Evolutionary conservation across 225 moss, liverwort and hornwort species (phyloP).

Genomic region (Pseudoscleropodium purum): DNA sequence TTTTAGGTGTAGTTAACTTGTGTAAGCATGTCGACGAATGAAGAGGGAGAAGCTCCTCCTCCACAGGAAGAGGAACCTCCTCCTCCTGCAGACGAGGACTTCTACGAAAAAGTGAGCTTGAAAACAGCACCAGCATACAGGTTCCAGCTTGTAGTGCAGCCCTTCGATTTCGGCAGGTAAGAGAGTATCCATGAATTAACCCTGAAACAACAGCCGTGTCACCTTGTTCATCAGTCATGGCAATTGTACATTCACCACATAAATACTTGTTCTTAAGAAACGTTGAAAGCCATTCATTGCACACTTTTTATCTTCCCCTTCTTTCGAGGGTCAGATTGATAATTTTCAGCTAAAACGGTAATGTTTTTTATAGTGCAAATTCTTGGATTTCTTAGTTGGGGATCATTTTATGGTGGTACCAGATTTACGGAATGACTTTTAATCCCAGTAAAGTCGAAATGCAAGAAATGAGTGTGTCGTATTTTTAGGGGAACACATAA

Average conservation of each 20-base stretch:
- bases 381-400: not conserved
- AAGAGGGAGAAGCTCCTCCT: not conserved
- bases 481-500: not conserved
- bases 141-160: constrained; percentile 12
- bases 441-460: fast-evolving
- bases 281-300: not conserved
- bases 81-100: not conserved
- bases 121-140: not conserved
- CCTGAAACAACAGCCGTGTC: fast-evolving
- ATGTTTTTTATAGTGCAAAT: not conserved
- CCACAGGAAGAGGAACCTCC: not conserved
- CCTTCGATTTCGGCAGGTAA: constrained; percentile 7
- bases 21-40: not conserved
- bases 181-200: not conserved
- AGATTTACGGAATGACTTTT: no score
- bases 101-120: not conserved
- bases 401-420: not conserved
- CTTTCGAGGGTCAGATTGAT: no score
- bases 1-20: not conserved
- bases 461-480: not conserved
- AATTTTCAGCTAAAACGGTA: not conserved
- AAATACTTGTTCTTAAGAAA: not conserved
- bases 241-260: not conserved
- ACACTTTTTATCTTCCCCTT: no score
- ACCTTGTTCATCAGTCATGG: no score